phyloP scores from a whole-genome alignment of 331 rosid species.

The Arachis monticola region DNA sequence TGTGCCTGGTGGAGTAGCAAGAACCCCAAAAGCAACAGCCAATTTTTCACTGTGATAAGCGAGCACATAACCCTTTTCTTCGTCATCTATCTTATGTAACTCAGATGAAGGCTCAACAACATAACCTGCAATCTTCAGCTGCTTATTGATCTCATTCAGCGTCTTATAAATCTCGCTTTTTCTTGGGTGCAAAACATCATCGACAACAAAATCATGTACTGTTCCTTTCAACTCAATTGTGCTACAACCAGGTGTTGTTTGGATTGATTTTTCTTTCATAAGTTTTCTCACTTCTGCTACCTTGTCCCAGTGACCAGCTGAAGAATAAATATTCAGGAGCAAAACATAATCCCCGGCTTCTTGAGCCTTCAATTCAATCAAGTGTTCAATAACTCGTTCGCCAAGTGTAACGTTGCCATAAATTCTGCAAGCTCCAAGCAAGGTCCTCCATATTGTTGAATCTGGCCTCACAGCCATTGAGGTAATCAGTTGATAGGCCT shows the following conservation, averaged over 20 bases:
- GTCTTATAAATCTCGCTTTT: conserved; percentile 63
- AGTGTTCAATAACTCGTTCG: conserved; percentile 67
- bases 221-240: conserved; percentile 75
- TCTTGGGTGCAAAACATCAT: conserved; percentile 70
- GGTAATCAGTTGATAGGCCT: conserved; percentile 63
- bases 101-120: conserved; percentile 74
- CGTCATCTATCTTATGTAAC: conserved; percentile 65
- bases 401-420: conserved; percentile 71
- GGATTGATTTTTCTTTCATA: conserved; percentile 66
- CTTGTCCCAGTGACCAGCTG: conserved; percentile 83
- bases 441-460: conserved; percentile 80
- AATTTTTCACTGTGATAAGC: conserved; percentile 81
- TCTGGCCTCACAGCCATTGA: conserved; percentile 77
- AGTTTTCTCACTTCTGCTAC: conserved; percentile 72
- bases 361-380: conserved; percentile 79
- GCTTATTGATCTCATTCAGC: conserved; percentile 79
- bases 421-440: conserved; percentile 83
- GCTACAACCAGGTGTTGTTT: conserved; percentile 83
- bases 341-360: conserved; percentile 91
- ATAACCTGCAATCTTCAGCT: conserved; percentile 89
- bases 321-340: conserved; percentile 75
- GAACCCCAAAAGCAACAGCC: conserved; percentile 86
- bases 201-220: conserved; percentile 71
- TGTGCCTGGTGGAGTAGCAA: conserved; percentile 76
- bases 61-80: conserved; percentile 59